Evolutionary conservation across 106 monocot genomes (phyloP).

Genomic region (Alisma plantagoaquatica): DNA sequence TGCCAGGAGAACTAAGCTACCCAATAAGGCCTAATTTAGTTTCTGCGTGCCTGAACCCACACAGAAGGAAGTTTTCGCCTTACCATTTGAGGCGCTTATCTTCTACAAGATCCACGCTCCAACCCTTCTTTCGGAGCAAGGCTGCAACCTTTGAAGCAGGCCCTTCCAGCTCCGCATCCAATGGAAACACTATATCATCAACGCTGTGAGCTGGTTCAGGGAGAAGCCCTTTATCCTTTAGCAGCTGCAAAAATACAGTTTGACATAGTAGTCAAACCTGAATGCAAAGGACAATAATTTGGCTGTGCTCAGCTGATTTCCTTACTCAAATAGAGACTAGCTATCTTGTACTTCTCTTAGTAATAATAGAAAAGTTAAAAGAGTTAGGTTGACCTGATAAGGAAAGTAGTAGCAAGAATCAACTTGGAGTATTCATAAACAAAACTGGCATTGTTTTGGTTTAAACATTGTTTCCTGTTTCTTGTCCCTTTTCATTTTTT

Average conservation of each 20-base stretch:
- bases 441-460: background rate
- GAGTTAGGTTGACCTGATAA: background rate
- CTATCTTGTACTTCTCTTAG: too few species aligned
- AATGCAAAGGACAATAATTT: too few species aligned
- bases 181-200: conserved; percentile 81
- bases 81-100: conserved; percentile 98
- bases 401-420: background rate
- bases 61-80: too few species aligned
- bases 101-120: conserved; percentile 85
- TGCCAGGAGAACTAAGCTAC: too few species aligned
- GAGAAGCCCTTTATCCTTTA: conserved; percentile 85
- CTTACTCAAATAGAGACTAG: too few species aligned
- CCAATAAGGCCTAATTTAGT: too few species aligned
- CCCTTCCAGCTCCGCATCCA: conserved; percentile 81
- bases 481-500: background rate
- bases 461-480: background rate
- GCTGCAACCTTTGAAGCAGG: conserved; percentile 76
- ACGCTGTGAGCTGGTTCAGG: conserved; percentile 67
- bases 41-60: too few species aligned
- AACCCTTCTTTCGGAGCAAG: conserved; percentile 59
- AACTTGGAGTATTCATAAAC: background rate
- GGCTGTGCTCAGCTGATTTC: too few species aligned
- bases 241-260: conserved; percentile 37
- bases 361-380: background rate
- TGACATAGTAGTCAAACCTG: too few species aligned